These are phyloP conservation scores for Mucor lusitanicus DNA, from an alignment of 371 early-diverging fungal species.

Conservation along the genomic window DNA sequence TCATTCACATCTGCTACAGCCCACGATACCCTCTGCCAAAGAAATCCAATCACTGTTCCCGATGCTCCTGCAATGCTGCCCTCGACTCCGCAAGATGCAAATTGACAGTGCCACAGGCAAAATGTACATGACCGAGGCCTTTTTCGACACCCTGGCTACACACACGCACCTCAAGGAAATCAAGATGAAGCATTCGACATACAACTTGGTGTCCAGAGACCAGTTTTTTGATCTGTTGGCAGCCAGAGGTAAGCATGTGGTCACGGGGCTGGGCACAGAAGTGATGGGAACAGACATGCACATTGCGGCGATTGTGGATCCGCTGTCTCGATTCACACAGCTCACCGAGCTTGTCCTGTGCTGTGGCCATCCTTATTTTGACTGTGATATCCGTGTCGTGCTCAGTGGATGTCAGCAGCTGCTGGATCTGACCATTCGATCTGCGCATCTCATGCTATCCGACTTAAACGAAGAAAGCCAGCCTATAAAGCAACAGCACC, in stretches of 20 bases:
- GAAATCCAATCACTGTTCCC: neutral
- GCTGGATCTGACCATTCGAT: neutral
- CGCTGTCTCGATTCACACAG: neutral
- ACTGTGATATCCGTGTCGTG: constrained; percentile 1
- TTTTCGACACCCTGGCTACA: neutral
- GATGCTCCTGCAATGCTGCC: neutral
- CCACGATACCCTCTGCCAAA: neutral
- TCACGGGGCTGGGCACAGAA: constrained; percentile 12
- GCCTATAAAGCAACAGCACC: neutral
- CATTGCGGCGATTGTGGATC: neutral
- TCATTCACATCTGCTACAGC: no score
- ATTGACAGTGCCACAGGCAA: constrained; percentile 3
- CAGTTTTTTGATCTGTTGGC: constrained; percentile 4
- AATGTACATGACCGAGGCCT: constrained; percentile 1
- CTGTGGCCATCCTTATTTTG: constrained; percentile 10
- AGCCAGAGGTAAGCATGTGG: neutral
- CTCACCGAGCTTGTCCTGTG: constrained; percentile 4
- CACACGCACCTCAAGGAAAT: constrained; percentile 7
- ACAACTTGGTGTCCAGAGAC: neutral
- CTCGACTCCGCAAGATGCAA: constrained; percentile 1
- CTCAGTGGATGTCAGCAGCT: neutral
- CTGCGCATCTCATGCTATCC: neutral
- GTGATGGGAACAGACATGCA: neutral
- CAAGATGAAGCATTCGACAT: neutral
- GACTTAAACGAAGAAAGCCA: no score